Evolutionary conservation across 2,329 filamentous ascomycete species (phyloP).

Genomic region (Daldinia sp.): DNA sequence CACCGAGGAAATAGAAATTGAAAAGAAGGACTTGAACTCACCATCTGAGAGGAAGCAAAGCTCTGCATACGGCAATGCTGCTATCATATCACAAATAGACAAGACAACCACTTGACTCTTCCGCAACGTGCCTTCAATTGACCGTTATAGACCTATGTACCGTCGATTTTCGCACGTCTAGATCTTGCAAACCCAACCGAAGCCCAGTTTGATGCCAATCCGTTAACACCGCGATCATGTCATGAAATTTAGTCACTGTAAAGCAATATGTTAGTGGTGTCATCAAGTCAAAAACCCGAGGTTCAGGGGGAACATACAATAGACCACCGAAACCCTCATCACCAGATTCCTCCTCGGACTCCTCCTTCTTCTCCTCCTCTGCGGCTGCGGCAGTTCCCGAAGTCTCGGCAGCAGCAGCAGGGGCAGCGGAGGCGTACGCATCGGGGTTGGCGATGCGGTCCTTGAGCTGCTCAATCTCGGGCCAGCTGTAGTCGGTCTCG

Average conservation of each 20-base stretch:
- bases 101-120: conserved; percentile 2
- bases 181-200: conserved; percentile 55
- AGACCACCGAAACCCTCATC: conserved; percentile 81
- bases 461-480: conserved; percentile 97
- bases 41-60: conserved; percentile 43
- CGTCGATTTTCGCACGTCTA: conserved; percentile 40
- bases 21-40: conserved; percentile 39
- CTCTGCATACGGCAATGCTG: conserved; percentile 16
- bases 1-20: conserved; percentile 10
- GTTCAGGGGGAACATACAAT: conserved; percentile 61
- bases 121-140: conserved; percentile 50
- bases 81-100: conserved; percentile 42
- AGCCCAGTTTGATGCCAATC: conserved; percentile 52
- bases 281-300: not conserved
- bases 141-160: conserved; percentile 60
- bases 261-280: conserved; percentile 50
- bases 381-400: conserved; percentile 60
- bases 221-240: conserved; percentile 50
- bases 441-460: conserved; percentile 99
- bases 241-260: conserved; percentile 61
- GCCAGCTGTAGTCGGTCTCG: conserved; percentile 91
- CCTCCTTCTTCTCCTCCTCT: conserved; percentile 70
- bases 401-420: conserved; percentile 66
- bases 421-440: conserved; percentile 86
- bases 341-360: conserved; percentile 73